These are phyloP conservation scores for Brassica balearica DNA, from an alignment of 441 rosid genomes.

Conservation along the genomic window DNA sequence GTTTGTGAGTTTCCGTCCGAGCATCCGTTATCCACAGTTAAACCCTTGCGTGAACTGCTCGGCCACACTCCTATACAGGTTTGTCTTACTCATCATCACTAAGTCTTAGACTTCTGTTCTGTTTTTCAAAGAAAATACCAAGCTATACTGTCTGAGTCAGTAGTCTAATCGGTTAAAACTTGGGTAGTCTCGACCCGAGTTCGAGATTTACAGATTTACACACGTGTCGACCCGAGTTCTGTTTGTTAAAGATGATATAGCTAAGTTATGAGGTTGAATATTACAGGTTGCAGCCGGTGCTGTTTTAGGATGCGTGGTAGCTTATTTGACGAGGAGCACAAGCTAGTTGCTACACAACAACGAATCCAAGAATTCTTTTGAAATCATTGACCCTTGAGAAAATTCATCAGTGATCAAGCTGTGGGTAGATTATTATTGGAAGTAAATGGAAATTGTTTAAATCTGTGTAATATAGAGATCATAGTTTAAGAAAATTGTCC, in stretches of 20 bases:
- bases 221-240: background rate
- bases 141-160: background rate
- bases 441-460: conserved; percentile 28
- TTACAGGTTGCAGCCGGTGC: conserved; percentile 88
- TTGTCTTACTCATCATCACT: background rate
- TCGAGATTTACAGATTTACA: background rate
- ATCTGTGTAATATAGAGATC: conserved; percentile 39
- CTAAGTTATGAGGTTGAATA: conserved; percentile 24
- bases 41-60: conserved; percentile 94
- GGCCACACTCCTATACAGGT: conserved; percentile 99
- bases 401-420: conserved; percentile 29
- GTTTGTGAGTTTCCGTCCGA: conserved; percentile 98
- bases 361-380: conserved; percentile 22
- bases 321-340: conserved; percentile 70
- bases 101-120: conserved; percentile 5
- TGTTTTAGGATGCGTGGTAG: conserved; percentile 73
- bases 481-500: conserved; percentile 30
- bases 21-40: conserved; percentile 79
- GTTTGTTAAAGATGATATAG: background rate
- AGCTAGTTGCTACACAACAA: conserved; percentile 43
- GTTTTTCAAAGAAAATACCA: background rate
- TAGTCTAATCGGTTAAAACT: background rate
- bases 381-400: conserved; percentile 30
- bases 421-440: conserved; percentile 28
- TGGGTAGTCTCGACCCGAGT: background rate